A percentile compares a stretch with the other conserved stretches of the same genome.
Conservation (phyloP, 1,139 yeast species). For the Yamadazyma oceani region DNA sequence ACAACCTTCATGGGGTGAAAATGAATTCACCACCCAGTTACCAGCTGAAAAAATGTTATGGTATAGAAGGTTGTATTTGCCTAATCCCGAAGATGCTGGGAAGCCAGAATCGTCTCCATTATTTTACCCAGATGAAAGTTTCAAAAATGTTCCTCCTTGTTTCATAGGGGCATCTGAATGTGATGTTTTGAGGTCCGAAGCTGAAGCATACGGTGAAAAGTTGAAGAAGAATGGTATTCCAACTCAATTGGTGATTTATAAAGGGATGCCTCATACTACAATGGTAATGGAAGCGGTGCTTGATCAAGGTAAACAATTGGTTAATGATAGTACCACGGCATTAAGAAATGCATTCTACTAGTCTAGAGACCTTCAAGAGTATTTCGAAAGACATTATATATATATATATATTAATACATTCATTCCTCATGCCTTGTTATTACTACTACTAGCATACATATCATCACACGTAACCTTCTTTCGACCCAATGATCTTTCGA, state of each 20-base stretch:
- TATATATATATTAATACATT: background rate
- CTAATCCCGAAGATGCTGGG: conserved; percentile 30
- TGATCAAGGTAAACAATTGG: conserved; percentile 38
- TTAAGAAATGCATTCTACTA: conserved; percentile 19
- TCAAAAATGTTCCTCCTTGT: conserved; percentile 41
- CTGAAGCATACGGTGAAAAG: conserved; percentile 42
- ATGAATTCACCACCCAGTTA: conserved; percentile 43
- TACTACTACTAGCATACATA: conserved; percentile 33
- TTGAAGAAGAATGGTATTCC: conserved; percentile 38
- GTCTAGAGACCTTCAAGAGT: no score
- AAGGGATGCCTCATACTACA: conserved; percentile 49
- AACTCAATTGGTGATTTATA: conserved; percentile 33
- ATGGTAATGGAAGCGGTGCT: conserved; percentile 49
- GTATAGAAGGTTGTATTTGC: conserved; percentile 47
- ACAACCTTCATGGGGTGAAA: conserved; percentile 40
- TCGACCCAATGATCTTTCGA: conserved; percentile 51
- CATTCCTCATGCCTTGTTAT: background rate
- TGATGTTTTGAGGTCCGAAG: conserved; percentile 48
- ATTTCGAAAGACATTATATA: no score
- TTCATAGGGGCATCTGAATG: conserved; percentile 45
- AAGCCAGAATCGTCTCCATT: conserved; percentile 48
- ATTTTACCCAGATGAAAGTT: conserved; percentile 40
- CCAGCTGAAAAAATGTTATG: conserved; percentile 52
- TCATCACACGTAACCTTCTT: conserved; percentile 44
- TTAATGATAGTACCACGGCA: conserved; percentile 31